Evolutionary conservation across 257 asterid genomes (phyloP), one percentile per base, ranked within the genome.

Genomic region (Linderniella brevidens): DNA sequence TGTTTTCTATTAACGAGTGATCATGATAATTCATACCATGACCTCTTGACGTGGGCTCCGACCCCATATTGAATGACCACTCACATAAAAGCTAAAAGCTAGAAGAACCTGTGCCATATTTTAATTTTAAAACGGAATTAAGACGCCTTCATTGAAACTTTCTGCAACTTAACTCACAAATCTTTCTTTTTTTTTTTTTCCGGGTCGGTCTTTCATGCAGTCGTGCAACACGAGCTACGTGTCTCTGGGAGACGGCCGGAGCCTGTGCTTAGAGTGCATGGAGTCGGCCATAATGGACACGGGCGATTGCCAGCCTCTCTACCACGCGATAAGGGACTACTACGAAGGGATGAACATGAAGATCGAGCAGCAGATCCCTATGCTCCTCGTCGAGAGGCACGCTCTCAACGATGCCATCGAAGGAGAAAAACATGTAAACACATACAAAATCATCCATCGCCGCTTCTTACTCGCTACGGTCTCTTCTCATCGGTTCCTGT

Each of bases 301-400:
- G 0, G 92, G 93, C 14, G 99, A 90, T 52, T 85, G 99, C 61
- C 94, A 82, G 57, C 92, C 99, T 19, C 62, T 90, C 46, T 90
- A 90, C 74, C 94, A 75, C 64, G 49, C 94, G 56, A 85, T 90
- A 40, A 69, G 96, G 64, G 96, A 90, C 58, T 90, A 64, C 71
- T 90, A 85, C 9, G 99, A 90, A 70, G 96, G 99, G 60, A 76
- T 90, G 94, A 82, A 90, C 61, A 90, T 90, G 99, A 77, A 71
- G 65, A 79, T 90, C 11, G 74, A 75, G 48, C 96, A 90, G 62
- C 84, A 90, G 64, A 69, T 90, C 25, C 93, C 99, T 0, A 79
- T 90, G 96, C 96, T 90, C 65, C 96, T 85, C 12, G 96, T 90
- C 52, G 94, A 82, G 59, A 79, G 94, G 50, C 93, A 77, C 44